phyloP scores from a whole-genome alignment of 2,329 filamentous ascomycete genomes.

The Aspergillus sp. region DNA sequence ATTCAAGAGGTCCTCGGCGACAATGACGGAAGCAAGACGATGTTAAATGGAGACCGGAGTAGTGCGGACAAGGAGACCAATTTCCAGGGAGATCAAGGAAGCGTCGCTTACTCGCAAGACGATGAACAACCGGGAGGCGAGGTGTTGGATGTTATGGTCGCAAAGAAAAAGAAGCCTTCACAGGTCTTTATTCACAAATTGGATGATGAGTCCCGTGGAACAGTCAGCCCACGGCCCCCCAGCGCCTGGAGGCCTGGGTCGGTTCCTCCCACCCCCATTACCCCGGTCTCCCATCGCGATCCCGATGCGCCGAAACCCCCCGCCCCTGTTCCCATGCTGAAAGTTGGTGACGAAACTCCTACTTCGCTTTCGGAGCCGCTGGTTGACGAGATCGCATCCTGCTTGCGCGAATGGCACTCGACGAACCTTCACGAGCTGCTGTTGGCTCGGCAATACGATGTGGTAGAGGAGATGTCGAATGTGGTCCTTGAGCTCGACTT shows the following conservation, averaged over 20 bases:
- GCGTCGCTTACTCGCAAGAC: slow-evolving; percentile 17
- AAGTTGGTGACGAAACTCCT: slow-evolving; percentile 93
- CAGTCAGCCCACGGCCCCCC: slow-evolving; percentile 21
- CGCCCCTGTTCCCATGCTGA: slow-evolving; percentile 92
- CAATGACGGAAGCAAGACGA: slow-evolving; percentile 37
- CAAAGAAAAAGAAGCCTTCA: slow-evolving; percentile 32
- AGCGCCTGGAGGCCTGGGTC: slow-evolving; percentile 20
- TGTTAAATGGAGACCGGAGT: slow-evolving; percentile 24
- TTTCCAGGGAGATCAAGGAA: slow-evolving; percentile 20
- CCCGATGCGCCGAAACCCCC: slow-evolving; percentile 61
- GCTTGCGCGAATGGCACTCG: slow-evolving; percentile 94
- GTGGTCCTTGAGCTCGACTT: slow-evolving; percentile 77
- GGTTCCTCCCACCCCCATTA: slow-evolving; percentile 24
- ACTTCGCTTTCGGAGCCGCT: slow-evolving; percentile 81
- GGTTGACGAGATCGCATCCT: slow-evolving; percentile 95
- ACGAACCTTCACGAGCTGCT: slow-evolving; percentile 90
- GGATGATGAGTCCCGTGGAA: slow-evolving; percentile 21
- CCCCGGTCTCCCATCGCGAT: slow-evolving; percentile 41
- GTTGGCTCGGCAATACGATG: slow-evolving; percentile 68
- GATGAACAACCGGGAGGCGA: slow-evolving; percentile 18
- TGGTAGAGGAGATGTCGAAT: slow-evolving; percentile 69
- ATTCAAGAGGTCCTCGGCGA: slow-evolving; percentile 86
- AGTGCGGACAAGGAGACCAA: slow-evolving; percentile 28
- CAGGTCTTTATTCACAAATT: slow-evolving; percentile 30
- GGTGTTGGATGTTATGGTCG: slow-evolving; percentile 24